Percentiles rank a stretch among this genome's conserved stretches.
Conservation (phyloP, 371 early-diverging fungal species). For the Mortierella sp. region DNA sequence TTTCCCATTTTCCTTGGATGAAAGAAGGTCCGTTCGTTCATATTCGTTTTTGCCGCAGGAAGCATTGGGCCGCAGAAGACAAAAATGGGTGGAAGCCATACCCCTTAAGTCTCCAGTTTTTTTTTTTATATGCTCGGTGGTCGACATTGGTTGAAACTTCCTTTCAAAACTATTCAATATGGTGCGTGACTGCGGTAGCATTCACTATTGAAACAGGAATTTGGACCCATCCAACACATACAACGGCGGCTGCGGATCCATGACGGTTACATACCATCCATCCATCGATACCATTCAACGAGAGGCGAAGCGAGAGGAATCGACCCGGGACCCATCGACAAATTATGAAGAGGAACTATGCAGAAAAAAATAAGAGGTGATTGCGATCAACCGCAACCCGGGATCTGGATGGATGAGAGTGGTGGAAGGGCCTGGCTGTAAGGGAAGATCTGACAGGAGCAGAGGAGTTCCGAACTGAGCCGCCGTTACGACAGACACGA, state of each 20-base stretch:
- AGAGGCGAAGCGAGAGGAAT: neutral
- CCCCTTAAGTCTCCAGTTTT: neutral
- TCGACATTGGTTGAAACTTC: slow-evolving; percentile 17
- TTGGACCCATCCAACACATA: slow-evolving; percentile 4
- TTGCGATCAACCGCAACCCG: neutral
- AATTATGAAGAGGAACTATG: neutral
- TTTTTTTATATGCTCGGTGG: neutral
- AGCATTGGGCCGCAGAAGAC: neutral
- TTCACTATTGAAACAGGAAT: neutral
- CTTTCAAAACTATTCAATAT: slow-evolving; percentile 51
- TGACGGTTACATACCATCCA: neutral
- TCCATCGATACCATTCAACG: neutral
- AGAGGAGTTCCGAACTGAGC: neutral
- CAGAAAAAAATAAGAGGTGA: slow-evolving; percentile 1
- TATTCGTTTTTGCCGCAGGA: neutral
- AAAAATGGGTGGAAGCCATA: too few species aligned
- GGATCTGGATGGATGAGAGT: neutral
- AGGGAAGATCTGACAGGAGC: neutral
- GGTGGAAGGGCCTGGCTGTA: neutral
- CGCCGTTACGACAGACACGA: neutral
- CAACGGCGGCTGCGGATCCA: neutral
- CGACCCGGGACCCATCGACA: neutral
- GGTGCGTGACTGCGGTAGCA: slow-evolving; percentile 46
- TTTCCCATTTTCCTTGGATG: neutral
- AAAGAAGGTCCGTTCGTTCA: slow-evolving; percentile 4